These are phyloP conservation scores for Backusella mclennaniae DNA, from an alignment of 192 early-diverging fungal species.

Conservation along the genomic window DNA sequence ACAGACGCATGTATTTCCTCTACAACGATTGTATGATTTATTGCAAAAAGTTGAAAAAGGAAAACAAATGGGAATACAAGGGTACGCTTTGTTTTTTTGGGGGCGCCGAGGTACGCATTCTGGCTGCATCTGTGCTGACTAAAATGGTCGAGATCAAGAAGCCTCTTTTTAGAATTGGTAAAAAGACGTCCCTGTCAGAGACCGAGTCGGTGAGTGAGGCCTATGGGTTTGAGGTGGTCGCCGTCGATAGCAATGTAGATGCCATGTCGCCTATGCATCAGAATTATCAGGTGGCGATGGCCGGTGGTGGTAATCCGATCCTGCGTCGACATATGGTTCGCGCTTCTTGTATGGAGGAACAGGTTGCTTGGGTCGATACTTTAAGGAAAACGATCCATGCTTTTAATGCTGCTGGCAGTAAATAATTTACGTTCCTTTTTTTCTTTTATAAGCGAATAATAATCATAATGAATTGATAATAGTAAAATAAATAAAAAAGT, in stretches of 20 bases:
- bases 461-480: background rate
- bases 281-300: background rate
- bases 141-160: conserved; percentile 14
- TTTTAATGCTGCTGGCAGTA: conserved; percentile 10
- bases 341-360: conserved; percentile 7
- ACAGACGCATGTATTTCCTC: conserved; percentile 23
- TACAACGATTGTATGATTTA: conserved; percentile 28
- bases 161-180: background rate
- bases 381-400: background rate
- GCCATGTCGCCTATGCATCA: background rate
- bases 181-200: background rate
- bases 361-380: conserved; percentile 12
- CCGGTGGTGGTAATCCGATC: background rate
- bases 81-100: conserved; percentile 3
- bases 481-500: background rate
- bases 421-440: background rate
- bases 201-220: background rate
- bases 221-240: conserved; percentile 21
- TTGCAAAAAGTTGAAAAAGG: conserved; percentile 3
- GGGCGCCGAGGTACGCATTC: background rate
- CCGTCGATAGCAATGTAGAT: background rate
- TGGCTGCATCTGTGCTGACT: background rate
- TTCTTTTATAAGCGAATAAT: too few relatives aligned
- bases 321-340: conserved; percentile 12
- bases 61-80: conserved; percentile 9